Evolutionary conservation across 352 stramenopile genomes (phyloP), one percentile per base, ranked within the genome.

Genomic region (Halophytophthora polymorphica): DNA sequence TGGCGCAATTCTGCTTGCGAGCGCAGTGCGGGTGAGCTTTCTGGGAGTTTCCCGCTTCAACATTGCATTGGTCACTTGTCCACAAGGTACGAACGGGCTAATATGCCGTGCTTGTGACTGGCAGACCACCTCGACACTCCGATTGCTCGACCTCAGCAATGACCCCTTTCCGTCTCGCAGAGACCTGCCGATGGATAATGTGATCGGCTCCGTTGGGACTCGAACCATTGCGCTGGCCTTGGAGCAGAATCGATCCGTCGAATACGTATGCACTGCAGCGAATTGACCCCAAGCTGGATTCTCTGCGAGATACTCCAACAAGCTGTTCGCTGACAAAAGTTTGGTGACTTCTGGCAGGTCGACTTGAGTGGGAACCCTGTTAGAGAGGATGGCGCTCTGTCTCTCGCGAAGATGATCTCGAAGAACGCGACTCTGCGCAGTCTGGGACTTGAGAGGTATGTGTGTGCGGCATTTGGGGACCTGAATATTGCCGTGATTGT

Each of bases 1-100:
- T 11, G 71, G 71, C n/a, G 68, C 50, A 11, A 68, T 78, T 34
- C 31, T 78, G 15, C 62, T 82, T n/a, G 58, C 68, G 6, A 77
- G 59, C 18, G 68, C 52, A 28, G 42, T 82, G 40, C 53, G 63
- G 48, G 71, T 77, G 46, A 22, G 48, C 23, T 17, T 35, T 41
- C 25, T 35, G 7, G 15, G 17, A 37, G 10, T 31, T 25, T 29
- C 25, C 19, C 17, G 7, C n/a, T 21, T 15, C 21, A 8, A 35
- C 11, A 35, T 18, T 33, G 13, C 35, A 40, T 45, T 17, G 19
- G 25, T 31, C 8, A 4, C 25, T 31, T 31, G 8, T 4, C 8
- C 4, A 8, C 25, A 31, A 8, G 25, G 4, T 31, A n/a, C 8
- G 8, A 31, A 10, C 8, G 4, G 4, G 8, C 25, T 31, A 31